Conservation (phyloP, 2,329 filamentous ascomycete species). For the Penicillium griseofulvum region DNA sequence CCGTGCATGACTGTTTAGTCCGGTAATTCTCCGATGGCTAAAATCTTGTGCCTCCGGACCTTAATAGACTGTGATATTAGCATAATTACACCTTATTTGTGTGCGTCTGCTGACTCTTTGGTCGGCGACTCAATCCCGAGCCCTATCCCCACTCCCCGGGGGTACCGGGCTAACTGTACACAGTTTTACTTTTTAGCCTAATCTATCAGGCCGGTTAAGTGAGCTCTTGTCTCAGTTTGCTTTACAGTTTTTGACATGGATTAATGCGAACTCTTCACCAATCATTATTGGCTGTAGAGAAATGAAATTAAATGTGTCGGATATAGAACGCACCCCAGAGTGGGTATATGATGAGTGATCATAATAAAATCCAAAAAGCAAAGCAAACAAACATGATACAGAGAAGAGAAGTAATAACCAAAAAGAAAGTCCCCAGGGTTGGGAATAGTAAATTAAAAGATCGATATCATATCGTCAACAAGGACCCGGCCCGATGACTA, state of each 20-base stretch:
- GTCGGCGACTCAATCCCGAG: neutral
- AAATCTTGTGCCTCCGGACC: neutral
- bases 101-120: neutral
- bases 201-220: neutral
- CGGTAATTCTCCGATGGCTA: slow-evolving; percentile 2
- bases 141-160: neutral
- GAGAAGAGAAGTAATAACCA: neutral
- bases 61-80: neutral
- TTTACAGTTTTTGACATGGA: neutral
- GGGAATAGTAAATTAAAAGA: neutral
- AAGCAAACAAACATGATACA: neutral
- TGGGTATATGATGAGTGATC: slow-evolving; percentile 7
- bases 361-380: neutral
- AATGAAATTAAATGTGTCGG: neutral
- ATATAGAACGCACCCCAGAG: neutral
- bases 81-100: neutral
- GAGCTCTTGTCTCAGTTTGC: neutral
- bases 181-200: neutral
- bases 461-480: neutral
- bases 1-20: slow-evolving; percentile 4
- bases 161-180: neutral
- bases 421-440: neutral
- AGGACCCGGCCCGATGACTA: neutral
- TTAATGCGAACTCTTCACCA: neutral
- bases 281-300: neutral